Conservation (phyloP, 2,329 filamentous ascomycete species). For the Boeremia lycopersici region DNA sequence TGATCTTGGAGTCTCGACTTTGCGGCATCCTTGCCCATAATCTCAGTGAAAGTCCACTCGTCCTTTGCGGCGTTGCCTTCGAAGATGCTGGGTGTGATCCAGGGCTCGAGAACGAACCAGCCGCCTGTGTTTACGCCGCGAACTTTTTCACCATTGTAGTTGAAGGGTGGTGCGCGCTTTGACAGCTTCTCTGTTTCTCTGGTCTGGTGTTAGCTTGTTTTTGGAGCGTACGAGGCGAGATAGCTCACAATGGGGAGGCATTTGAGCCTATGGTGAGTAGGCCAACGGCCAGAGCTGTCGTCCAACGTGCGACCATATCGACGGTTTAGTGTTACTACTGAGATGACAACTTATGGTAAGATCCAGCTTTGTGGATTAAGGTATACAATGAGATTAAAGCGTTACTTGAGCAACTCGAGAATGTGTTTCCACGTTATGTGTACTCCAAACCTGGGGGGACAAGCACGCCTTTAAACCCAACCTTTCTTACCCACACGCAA, state of each 20-base stretch:
- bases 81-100: slow-evolving; percentile 68
- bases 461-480: slow-evolving; percentile 16
- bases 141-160: slow-evolving; percentile 61
- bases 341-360: slow-evolving; percentile 9
- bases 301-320: slow-evolving; percentile 38
- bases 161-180: slow-evolving; percentile 52
- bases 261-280: slow-evolving; percentile 39
- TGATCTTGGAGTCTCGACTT: slow-evolving; percentile 57
- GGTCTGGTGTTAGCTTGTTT: not conserved
- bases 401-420: slow-evolving; percentile 17
- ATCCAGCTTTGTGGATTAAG: slow-evolving; percentile 10
- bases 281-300: slow-evolving; percentile 32
- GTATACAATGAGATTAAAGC: slow-evolving; percentile 7
- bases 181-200: slow-evolving; percentile 24
- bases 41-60: slow-evolving; percentile 61
- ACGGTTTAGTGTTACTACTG: slow-evolving; percentile 12
- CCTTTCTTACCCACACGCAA: slow-evolving; percentile 4
- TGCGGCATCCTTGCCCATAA: slow-evolving; percentile 57
- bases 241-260: slow-evolving; percentile 40
- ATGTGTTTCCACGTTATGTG: slow-evolving; percentile 11
- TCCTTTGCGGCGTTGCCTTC: slow-evolving; percentile 61
- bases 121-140: slow-evolving; percentile 70
- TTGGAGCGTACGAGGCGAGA: not conserved
- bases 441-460: slow-evolving; percentile 13
- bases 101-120: slow-evolving; percentile 68